Evolutionary conservation across 306 rosid genomes (phyloP), one percentile per base, ranked within the genome.

Genomic region (Pyrus betulifolia): DNA sequence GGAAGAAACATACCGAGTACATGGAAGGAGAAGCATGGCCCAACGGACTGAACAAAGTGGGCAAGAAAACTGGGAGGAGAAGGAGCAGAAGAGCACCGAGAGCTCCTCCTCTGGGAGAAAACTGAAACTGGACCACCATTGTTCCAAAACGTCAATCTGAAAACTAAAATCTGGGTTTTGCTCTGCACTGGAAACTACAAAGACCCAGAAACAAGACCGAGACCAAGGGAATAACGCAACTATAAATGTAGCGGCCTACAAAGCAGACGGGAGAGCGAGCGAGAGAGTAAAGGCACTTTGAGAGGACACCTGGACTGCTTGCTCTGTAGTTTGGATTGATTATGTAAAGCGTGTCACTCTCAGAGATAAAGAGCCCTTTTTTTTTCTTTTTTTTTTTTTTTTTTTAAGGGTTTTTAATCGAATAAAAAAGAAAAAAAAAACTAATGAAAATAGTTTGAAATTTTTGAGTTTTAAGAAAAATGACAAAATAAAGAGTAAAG

Each of bases 21-120:
- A 82, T 66, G 78, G 92, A 86, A 86, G 92, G 82, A 12, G 86
- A 86, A 31, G 87, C 97, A 83, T 83, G 74, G 54, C 82, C 69
- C 44, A 90, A 83, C 54, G 97, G 97, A 42, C 84, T 83, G 84
- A 93, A 88, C 74, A 93, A 83, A 61, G 78, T 71, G 46, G 97
- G 91, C 69, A 85, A 82, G 75, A 87, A 82, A 85, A 84, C 40
- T 2, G 96, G 93, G 40, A 84, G 86, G 19, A 90, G 81, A 69
- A 91, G 82, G 51, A 90, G 77, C 58, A 84, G 57, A 62, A 88
- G 71, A 62, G 85, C 93, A 71, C 77, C 82, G 35, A 85, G 46
- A 74, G 88, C 78, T 62, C 79, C 78, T 70, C 67, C 78, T 82
- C 82, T 82, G 33, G 55, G 81, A 64, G 75, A 51, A 51, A 15